phyloP scores from a whole-genome alignment of 2,329 filamentous ascomycete genomes.

The Chrysoporthe cubensis region DNA sequence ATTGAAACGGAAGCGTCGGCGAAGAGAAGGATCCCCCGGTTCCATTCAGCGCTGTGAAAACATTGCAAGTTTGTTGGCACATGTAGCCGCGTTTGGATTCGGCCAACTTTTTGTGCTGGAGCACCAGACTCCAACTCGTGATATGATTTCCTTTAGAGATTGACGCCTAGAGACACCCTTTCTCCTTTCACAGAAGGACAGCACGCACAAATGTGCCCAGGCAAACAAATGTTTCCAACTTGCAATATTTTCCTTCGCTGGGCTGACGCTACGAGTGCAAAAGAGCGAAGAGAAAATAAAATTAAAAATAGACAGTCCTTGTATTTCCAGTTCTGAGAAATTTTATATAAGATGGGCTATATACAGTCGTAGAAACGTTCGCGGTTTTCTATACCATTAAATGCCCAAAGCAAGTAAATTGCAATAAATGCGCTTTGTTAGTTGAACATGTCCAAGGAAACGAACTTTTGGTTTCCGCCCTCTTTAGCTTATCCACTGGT shows the following conservation, averaged over 20 bases:
- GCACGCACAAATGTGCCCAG: too few species aligned
- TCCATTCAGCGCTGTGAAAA: too few species aligned
- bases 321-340: background rate
- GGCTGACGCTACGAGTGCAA: too few species aligned
- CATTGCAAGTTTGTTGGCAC: too few species aligned
- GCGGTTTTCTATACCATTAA: background rate
- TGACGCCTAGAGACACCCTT: background rate
- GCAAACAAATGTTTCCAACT: too few species aligned
- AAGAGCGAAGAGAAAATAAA: background rate
- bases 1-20: too few species aligned
- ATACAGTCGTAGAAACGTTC: background rate
- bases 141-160: background rate
- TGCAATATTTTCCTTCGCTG: too few species aligned
- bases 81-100: background rate
- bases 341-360: background rate
- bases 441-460: constrained; percentile 4
- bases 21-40: too few species aligned
- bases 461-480: background rate
- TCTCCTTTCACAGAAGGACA: too few species aligned
- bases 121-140: background rate
- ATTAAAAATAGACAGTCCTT: too few species aligned
- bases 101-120: background rate
- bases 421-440: background rate
- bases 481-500: background rate
- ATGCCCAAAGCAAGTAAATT: background rate